Base-by-base conservation (phyloP, 129 eudicot genomes). In the Centrapalus pauciflorus region DNA sequence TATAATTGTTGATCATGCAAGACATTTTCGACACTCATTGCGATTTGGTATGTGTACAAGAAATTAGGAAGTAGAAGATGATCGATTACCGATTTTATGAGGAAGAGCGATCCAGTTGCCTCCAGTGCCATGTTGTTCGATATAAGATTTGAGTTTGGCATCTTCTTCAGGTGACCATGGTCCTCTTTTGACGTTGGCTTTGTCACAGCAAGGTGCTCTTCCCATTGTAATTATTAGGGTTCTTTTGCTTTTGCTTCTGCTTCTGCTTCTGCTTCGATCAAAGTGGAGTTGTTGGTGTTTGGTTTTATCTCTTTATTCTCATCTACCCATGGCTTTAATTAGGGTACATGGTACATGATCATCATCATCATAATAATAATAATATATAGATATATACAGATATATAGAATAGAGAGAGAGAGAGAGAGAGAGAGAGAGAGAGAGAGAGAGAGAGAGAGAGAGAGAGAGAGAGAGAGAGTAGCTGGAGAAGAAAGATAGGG, bases 91-190 rank as follows among this genome's bases (percentile, higher is more conserved):
- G 50, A 90, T 87, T 73, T 90, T 90, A 11, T 84, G 90, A 24
- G 97, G 97, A 51, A 90, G 66, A 38, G 97, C 90, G 24, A 90
- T 90, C 97, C 97, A 90, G 75, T 90, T 90, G 71, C 95, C 90
- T 3, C 97, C 97, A 34, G 97, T 90, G 67, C 97, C 97, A 48
- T 90, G 77, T n/a, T 73, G 64, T 55, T 87, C 84, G 43, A 90
- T 87, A 43, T 84, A 81, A 14, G 95, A 72, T 73, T 87, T 90
- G 76, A 90, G 97, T 57, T 79, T 90, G 21, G 87, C 77, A 57
- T 90, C 97, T 87, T 90, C 97, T 64, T 90, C 95, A 11, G 95
- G 92, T 29, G 97, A 87, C 97, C 97, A 90, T 14, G 97, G 95
- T 12, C 97, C 97, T 84, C 78, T 90, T 82, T 90, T 90, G 25